Evolutionary conservation across 148 eudicot genomes (phyloP).

Genomic region (Linanthus parryae): DNA sequence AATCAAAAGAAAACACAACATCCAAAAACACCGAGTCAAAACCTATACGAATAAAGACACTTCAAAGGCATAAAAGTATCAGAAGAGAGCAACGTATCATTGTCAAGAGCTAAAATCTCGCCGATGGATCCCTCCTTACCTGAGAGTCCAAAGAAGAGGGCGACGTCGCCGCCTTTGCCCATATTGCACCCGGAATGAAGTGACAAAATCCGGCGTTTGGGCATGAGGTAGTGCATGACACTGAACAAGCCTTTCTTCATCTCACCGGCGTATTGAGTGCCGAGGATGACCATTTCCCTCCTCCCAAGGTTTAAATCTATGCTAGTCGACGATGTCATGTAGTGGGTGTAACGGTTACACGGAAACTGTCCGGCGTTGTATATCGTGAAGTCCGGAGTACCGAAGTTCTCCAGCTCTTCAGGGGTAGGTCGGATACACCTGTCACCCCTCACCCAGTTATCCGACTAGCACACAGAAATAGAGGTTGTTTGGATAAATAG

Average conservation of each 20-base stretch:
- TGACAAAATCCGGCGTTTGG: conserved; percentile 67
- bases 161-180: conserved; percentile 80
- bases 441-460: conserved; percentile 53
- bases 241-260: conserved; percentile 89
- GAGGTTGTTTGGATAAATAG: no score
- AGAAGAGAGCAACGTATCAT: no score
- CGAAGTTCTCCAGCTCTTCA: conserved; percentile 70
- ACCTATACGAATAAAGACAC: neutral
- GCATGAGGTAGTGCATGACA: conserved; percentile 90
- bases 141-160: conserved; percentile 86
- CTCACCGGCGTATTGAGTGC: conserved; percentile 85
- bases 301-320: conserved; percentile 70
- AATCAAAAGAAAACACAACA: neutral
- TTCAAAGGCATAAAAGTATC: no score
- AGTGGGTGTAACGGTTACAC: conserved; percentile 77
- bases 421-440: conserved; percentile 88
- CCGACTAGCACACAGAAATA: conserved; percentile 25
- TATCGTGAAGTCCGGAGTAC: conserved; percentile 80
- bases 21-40: conserved; percentile 1
- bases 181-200: conserved; percentile 83
- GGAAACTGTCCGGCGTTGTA: conserved; percentile 88
- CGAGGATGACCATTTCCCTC: conserved; percentile 83
- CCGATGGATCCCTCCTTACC: conserved; percentile 32
- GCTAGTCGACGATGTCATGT: conserved; percentile 89
- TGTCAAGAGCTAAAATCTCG: no score